Evolutionary conservation across 1,284 basidiomycete genomes (phyloP), one percentile per base, ranked within the genome.

Genomic region (Fomitopsis pinicola): DNA sequence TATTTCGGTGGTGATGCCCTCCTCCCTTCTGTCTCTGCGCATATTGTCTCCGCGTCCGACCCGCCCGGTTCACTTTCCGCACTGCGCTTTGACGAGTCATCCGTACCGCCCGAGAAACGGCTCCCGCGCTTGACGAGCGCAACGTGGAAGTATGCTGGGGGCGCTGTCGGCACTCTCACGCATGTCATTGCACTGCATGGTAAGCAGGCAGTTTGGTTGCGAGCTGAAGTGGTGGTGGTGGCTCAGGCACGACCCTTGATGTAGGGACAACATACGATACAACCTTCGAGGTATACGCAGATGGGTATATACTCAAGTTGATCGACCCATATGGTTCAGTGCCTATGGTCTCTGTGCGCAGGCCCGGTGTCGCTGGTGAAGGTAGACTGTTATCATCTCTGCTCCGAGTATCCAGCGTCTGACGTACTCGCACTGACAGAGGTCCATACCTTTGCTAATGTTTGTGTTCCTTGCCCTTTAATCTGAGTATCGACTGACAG

Each of bases 1-100:
- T 87, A 87, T 77, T 87, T 88, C 72, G 86, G 84, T 58, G 86
- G 86, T 44, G 85, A 87, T 68, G 83, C 86, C 55, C 77, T 81
- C 64, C 77, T 86, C 50, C 66, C 72, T 61, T 78, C 80, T 42
- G 62, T 69, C 35, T 61, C 64, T 58, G 78, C 81, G 9, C 79
- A 79, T 65, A 78, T 78, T 1, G 77, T 84, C 56, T 79, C 83
- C 69, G 78, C 76, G 70, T 75, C 80, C 74, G 83, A 84, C 63
- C 69, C 72, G 30, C 82, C 86, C 0, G 86, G 86, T 45, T 64
- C 79, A 59, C 77, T 87, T 5, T 76, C 75, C 67, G 81, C 79
- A 66, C 77, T 85, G 58, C 80, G 80, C 19, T 72, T 85, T 59
- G 77, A 81, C 63, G 82, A 83, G 68, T 63, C 63, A 22, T 68